A percentile compares a stretch with the other conserved stretches of the same genome.
phyloP scores from a whole-genome alignment of 441 rosid species.

The Adansonia madagascariensis region DNA sequence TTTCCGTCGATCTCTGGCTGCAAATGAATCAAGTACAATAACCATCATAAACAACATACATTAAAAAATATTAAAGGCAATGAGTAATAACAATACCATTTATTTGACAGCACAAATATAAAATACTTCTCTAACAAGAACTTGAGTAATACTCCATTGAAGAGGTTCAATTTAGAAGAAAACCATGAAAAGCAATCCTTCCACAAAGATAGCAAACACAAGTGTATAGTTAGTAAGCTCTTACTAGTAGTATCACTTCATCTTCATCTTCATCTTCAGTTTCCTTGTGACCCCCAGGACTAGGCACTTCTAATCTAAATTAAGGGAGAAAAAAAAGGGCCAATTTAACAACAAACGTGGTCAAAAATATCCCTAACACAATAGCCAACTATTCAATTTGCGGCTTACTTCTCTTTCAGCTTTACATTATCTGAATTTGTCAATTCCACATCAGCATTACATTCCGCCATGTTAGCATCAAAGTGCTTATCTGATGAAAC shows the following conservation, averaged over 20 bases:
- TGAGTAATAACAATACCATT: slow-evolving; percentile 2
- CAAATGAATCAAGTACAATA: slow-evolving; percentile 29
- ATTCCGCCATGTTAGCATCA: neutral
- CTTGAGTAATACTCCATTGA: neutral
- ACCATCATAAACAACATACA: slow-evolving; percentile 4
- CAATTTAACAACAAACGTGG: neutral
- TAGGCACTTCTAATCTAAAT: slow-evolving; percentile 44
- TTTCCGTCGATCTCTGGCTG: slow-evolving; percentile 74
- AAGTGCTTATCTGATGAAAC: neutral
- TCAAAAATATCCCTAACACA: neutral
- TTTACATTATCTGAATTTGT: slow-evolving; percentile 1
- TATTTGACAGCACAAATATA: neutral
- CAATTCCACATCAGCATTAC: neutral
- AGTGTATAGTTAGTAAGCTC: neutral
- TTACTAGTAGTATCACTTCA: slow-evolving; percentile 24
- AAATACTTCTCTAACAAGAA: slow-evolving; percentile 1
- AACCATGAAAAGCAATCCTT: neutral
- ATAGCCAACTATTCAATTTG: neutral
- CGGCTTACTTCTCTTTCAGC: slow-evolving; percentile 24
- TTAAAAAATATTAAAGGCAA: neutral
- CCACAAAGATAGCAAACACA: neutral
- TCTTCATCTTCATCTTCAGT: neutral
- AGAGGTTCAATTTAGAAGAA: neutral
- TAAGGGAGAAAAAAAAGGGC: slow-evolving; percentile 38
- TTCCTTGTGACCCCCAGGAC: neutral